Percentiles rank a stretch among this genome's conserved stretches.
Conservation (phyloP, 352 stramenopile species). For the Globisporangium sylvaticum region DNA sequence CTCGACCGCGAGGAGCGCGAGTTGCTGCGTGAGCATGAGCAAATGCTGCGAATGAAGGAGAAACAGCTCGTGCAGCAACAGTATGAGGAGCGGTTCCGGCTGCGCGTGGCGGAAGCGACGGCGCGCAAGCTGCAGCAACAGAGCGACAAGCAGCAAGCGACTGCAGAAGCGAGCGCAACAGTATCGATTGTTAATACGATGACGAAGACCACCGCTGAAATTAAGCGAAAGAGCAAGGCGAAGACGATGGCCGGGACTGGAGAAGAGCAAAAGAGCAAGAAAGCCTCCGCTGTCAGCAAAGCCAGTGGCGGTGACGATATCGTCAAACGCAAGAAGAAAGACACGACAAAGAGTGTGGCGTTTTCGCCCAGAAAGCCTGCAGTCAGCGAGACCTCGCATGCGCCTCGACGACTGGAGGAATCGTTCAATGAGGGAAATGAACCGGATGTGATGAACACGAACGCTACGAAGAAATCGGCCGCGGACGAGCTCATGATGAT, state of each 20-base stretch:
- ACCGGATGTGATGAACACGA: constrained; percentile 7
- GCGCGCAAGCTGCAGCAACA: constrained; percentile 21
- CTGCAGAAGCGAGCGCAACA: background rate
- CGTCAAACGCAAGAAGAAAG: constrained; percentile 13
- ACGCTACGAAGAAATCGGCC: constrained; percentile 16
- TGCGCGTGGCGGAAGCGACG: constrained; percentile 6
- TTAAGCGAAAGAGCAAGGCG: constrained; percentile 8
- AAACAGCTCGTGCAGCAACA: constrained; percentile 20
- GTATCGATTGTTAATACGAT: background rate
- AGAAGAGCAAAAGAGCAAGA: background rate
- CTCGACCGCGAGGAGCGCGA: constrained; percentile 51
- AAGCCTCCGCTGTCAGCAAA: background rate
- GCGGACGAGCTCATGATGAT: constrained; percentile 54
- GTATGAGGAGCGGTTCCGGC: constrained; percentile 14
- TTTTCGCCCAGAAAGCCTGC: constrained; percentile 4
- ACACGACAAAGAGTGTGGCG: constrained; percentile 18
- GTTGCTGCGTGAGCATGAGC: constrained; percentile 35
- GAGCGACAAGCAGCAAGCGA: constrained; percentile 7
- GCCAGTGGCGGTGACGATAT: background rate
- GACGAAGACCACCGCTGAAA: background rate
- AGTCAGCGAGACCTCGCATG: background rate
- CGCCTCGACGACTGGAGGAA: constrained; percentile 6
- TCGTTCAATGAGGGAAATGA: constrained; percentile 13
- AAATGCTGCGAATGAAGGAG: constrained; percentile 21
- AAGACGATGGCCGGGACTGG: background rate